phyloP scores from a whole-genome alignment of 345 rosid genomes.

The Streptanthus diversifolius region DNA sequence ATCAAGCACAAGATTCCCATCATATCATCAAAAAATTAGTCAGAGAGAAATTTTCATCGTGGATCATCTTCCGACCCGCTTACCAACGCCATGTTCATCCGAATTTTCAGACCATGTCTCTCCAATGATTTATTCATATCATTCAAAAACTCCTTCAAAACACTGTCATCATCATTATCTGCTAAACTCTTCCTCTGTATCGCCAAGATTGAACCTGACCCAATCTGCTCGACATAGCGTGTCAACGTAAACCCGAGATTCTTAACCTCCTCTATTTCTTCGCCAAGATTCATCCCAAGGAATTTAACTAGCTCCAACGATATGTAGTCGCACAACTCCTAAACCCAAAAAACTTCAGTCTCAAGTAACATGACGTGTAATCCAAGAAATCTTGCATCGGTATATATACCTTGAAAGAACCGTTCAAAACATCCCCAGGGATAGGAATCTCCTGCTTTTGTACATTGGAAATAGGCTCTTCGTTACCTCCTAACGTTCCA shows the following conservation, averaged over 20 bases:
- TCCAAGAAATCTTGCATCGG: background rate
- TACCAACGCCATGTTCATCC: conserved; percentile 31
- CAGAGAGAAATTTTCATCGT: background rate
- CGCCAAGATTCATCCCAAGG: conserved; percentile 33
- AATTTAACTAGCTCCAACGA: conserved; percentile 49
- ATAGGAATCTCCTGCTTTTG: conserved; percentile 47
- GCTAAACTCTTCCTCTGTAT: conserved; percentile 46
- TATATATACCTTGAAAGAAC: conserved; percentile 39
- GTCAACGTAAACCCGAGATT: conserved; percentile 50
- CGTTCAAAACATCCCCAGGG: conserved; percentile 36
- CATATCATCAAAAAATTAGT: background rate
- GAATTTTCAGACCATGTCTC: conserved; percentile 41
- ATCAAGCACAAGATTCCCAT: background rate
- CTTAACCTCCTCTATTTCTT: conserved; percentile 20
- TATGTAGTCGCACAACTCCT: conserved; percentile 49
- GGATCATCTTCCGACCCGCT: background rate
- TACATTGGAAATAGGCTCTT: conserved; percentile 49
- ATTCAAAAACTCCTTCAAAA: conserved; percentile 34
- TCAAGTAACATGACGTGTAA: conserved; percentile 8
- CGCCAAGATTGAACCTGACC: conserved; percentile 35
- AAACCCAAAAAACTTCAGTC: background rate
- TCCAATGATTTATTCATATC: conserved; percentile 47
- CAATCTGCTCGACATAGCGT: conserved; percentile 36
- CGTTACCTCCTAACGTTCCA: conserved; percentile 47
- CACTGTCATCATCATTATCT: conserved; percentile 33